These are phyloP conservation scores for Misopates orontium DNA, from an alignment of 257 asterid genomes.

Conservation along the genomic window DNA sequence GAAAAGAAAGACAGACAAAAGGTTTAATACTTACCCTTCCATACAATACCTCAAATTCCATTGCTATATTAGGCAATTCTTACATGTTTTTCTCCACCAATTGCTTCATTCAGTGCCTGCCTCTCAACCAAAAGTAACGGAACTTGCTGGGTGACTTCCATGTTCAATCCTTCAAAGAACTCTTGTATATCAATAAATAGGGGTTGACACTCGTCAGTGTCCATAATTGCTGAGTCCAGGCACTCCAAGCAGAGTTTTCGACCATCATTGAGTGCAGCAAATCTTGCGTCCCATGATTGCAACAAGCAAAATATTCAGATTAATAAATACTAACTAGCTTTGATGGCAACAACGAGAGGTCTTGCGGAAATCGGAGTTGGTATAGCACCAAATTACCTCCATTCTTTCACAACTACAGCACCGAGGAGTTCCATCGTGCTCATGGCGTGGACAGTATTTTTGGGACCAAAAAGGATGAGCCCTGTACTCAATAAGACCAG, in stretches of 20 bases:
- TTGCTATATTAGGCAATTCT: constrained; percentile 17
- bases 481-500: constrained; percentile 75
- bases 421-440: constrained; percentile 77
- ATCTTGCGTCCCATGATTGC: constrained; percentile 70
- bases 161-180: constrained; percentile 69
- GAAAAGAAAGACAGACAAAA: constrained; percentile 17
- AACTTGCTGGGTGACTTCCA: constrained; percentile 79
- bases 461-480: constrained; percentile 87
- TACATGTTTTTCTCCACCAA: constrained; percentile 92
- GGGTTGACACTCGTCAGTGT: constrained; percentile 77
- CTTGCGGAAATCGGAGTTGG: constrained; percentile 5
- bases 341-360: not conserved
- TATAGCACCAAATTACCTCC: constrained; percentile 57
- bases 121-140: constrained; percentile 91
- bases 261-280: constrained; percentile 79
- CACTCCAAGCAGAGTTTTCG: constrained; percentile 95
- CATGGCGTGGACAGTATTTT: constrained; percentile 90
- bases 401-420: constrained; percentile 94
- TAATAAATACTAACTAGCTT: constrained; percentile 11
- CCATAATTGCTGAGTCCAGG: constrained; percentile 88
- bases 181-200: constrained; percentile 77
- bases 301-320: constrained; percentile 2
- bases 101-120: constrained; percentile 88
- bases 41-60: too few relatives aligned
- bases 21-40: not conserved